Evolutionary conservation across 352 stramenopile species (phyloP).

Genomic region (Globisporangium recalcitrans): DNA sequence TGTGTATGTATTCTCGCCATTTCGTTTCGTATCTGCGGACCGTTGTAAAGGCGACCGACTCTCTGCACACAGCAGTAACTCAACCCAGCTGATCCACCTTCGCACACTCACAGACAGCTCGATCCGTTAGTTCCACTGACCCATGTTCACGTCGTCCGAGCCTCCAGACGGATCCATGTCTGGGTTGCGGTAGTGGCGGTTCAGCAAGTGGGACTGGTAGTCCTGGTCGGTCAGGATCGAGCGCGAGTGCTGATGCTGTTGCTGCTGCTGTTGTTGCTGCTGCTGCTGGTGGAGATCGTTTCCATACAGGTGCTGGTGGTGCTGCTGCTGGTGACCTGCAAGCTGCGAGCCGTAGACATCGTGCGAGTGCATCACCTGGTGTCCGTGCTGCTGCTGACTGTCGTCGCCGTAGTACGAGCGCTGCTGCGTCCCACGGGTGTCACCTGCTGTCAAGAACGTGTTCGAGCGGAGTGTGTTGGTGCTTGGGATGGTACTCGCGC

Average conservation of each 20-base stretch:
- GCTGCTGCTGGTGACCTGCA: conserved; percentile 30
- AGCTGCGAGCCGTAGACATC: conserved; percentile 48
- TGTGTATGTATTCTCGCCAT: not conserved
- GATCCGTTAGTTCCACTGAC: conserved; percentile 38
- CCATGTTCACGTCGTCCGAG: conserved; percentile 51
- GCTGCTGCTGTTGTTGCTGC: conserved; percentile 34
- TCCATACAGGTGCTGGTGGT: conserved; percentile 30
- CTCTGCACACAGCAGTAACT: not conserved
- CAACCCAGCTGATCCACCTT: not conserved
- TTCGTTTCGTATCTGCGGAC: not conserved
- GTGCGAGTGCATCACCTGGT: conserved; percentile 36
- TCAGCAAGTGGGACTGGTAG: conserved; percentile 39
- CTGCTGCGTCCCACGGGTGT: conserved; percentile 14
- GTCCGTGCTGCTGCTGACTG: conserved; percentile 15
- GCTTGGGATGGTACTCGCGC: not conserved
- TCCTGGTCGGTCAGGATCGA: conserved; percentile 35
- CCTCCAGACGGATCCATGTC: conserved; percentile 44
- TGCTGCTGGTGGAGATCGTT: conserved; percentile 21
- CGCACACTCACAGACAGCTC: not conserved
- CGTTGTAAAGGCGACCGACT: not conserved
- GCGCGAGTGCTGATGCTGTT: conserved; percentile 30
- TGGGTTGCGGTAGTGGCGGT: conserved; percentile 41
- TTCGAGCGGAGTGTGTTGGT: conserved; percentile 13
- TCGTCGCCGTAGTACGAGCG: conserved; percentile 42
- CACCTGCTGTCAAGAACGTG: conserved; percentile 12